Conservation (phyloP, 768 basidiomycete genomes). For the Naganishia randhawae region DNA sequence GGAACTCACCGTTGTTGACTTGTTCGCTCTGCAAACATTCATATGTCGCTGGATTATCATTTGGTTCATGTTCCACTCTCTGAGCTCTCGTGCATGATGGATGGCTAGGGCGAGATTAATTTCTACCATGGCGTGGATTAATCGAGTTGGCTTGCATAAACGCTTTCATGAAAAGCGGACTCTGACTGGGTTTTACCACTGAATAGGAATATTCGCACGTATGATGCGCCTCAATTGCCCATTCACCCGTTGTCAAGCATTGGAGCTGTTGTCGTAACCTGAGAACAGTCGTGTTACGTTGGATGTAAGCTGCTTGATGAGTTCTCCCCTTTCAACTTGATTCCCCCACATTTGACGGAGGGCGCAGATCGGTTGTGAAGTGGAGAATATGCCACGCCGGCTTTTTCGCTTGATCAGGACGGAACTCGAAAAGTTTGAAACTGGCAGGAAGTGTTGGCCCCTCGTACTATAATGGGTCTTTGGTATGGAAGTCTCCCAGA, state of each 20-base stretch:
- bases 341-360: conserved; percentile 72
- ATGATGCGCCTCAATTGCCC: conserved; percentile 73
- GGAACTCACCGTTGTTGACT: neutral
- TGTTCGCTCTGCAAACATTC: conserved; percentile 63
- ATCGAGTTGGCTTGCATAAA: conserved; percentile 46
- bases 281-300: conserved; percentile 52
- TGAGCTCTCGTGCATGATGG: conserved; percentile 77
- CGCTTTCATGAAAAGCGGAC: too few species aligned
- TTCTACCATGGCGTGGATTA: conserved; percentile 66
- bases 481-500: conserved; percentile 46
- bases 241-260: conserved; percentile 88
- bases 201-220: conserved; percentile 71
- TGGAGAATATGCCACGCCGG: conserved; percentile 80
- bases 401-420: conserved; percentile 67
- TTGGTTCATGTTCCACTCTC: conserved; percentile 96
- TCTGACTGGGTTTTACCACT: neutral
- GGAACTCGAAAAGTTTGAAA: conserved; percentile 57
- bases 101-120: conserved; percentile 65
- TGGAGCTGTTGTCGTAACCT: conserved; percentile 69
- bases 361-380: conserved; percentile 88
- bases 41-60: conserved; percentile 79
- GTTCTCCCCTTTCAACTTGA: conserved; percentile 40
- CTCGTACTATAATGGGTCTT: conserved; percentile 46
- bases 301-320: conserved; percentile 47
- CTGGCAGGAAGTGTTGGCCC: conserved; percentile 43